Evolutionary conservation across 345 rosid species (phyloP).

Genomic region (Gossypium rotundifolium): DNA sequence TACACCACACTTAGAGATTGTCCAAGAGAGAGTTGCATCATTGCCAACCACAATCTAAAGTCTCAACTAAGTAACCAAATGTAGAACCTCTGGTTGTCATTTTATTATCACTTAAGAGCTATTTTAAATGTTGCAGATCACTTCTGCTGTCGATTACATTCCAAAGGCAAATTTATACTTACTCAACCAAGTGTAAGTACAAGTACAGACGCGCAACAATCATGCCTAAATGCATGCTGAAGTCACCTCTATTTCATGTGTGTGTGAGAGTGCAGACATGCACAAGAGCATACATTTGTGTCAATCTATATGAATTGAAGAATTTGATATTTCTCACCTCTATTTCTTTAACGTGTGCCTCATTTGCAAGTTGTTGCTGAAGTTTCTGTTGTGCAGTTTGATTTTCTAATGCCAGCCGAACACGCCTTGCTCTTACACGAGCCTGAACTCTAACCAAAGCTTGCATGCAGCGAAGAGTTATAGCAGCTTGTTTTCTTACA

Average conservation of each 20-base stretch:
- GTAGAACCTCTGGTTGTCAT: neutral
- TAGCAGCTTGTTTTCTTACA: slow-evolving; percentile 98
- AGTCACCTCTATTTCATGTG: neutral
- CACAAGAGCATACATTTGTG: neutral
- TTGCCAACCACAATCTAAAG: neutral
- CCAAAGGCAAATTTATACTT: neutral
- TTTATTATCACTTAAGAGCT: neutral
- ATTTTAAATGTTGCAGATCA: neutral
- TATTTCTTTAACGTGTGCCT: slow-evolving; percentile 77
- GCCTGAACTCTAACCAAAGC: slow-evolving; percentile 99
- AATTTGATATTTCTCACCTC: slow-evolving; percentile 42
- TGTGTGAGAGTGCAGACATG: too few species aligned
- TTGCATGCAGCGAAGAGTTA: slow-evolving; percentile 99
- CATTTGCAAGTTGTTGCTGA: slow-evolving; percentile 80
- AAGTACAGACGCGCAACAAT: neutral
- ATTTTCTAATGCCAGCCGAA: slow-evolving; percentile 87
- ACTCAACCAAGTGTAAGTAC: neutral
- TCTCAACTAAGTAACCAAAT: neutral
- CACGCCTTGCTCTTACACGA: slow-evolving; percentile 94
- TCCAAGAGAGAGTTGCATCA: neutral
- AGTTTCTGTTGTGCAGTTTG: slow-evolving; percentile 63
- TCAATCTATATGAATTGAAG: neutral
- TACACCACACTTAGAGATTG: neutral
- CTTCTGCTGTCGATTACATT: neutral
- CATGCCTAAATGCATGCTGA: neutral